Conservation (phyloP, 441 rosid genomes). For the Populus hybrid region DNA sequence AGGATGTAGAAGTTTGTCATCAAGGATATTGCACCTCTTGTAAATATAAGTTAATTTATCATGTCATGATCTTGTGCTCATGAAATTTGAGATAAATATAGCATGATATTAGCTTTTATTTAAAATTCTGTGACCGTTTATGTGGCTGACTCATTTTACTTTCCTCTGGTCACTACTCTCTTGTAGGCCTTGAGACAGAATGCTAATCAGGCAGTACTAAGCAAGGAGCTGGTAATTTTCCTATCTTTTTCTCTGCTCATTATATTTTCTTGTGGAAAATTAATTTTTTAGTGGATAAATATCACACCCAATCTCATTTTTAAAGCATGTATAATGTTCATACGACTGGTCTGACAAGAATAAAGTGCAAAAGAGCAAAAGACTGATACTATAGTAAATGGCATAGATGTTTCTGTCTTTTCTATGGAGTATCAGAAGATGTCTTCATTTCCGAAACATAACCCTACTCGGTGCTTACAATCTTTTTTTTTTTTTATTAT, state of each 20-base stretch:
- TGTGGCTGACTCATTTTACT: constrained; percentile 18
- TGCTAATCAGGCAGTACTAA: constrained; percentile 68
- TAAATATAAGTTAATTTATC: background rate
- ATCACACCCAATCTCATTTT: background rate
- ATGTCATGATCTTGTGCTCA: background rate
- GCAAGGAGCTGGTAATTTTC: constrained; percentile 71
- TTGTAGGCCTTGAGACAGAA: constrained; percentile 49
- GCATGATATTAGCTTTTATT: background rate
- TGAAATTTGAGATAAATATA: too few species aligned
- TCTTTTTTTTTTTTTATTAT: background rate
- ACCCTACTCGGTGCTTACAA: background rate
- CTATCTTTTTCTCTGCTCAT: background rate
- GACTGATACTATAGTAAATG: background rate
- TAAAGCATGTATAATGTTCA: background rate
- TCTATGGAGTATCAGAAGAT: background rate
- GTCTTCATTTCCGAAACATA: background rate
- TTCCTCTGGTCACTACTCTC: background rate
- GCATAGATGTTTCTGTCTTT: background rate
- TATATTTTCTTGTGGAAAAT: constrained; percentile 2
- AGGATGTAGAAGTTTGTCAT: background rate
- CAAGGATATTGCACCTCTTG: background rate
- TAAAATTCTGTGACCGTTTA: background rate
- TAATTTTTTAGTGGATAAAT: background rate
- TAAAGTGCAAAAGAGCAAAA: background rate
- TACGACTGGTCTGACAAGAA: background rate